phyloP scores from a whole-genome alignment of 2,329 filamentous ascomycete genomes.

The Colletotrichum musae region DNA sequence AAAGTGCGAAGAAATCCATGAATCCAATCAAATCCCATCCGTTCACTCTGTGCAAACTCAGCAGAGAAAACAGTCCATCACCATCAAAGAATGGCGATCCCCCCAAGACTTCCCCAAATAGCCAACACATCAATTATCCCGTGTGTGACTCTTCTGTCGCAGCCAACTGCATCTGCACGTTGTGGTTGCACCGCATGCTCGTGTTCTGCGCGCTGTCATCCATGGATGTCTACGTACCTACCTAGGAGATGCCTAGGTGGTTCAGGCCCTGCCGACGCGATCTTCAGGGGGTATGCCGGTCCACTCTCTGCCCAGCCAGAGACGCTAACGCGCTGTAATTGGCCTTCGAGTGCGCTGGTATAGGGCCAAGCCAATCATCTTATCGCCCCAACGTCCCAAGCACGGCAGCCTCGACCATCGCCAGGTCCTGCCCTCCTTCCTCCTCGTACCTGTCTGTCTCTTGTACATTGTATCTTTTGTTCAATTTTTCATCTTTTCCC shows the following conservation, averaged over 20 bases:
- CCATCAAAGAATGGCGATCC: not conserved
- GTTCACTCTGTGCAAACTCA: too few relatives aligned
- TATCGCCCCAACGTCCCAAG: constrained; percentile 8
- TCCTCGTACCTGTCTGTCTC: too few relatives aligned
- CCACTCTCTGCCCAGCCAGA: constrained; percentile 1
- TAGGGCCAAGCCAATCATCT: constrained; percentile 35
- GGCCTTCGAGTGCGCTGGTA: constrained; percentile 13
- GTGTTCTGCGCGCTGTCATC: not conserved
- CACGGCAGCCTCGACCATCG: constrained; percentile 27
- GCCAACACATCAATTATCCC: not conserved
- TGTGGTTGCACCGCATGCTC: constrained; percentile 32
- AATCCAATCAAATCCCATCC: not conserved
- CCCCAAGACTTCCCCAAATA: not conserved
- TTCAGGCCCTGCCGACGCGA: constrained; percentile 5
- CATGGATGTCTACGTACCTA: too few relatives aligned
- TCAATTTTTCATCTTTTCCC: not conserved
- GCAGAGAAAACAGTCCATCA: not conserved
- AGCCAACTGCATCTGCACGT: constrained; percentile 29
- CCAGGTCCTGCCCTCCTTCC: too few relatives aligned
- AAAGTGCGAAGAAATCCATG: constrained; percentile 11
- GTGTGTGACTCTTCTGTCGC: not conserved
- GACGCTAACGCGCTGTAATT: too few relatives aligned
- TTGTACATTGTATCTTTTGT: too few relatives aligned
- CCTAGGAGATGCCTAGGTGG: too few relatives aligned
- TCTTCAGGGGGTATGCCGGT: constrained; percentile 20